Evolutionary conservation across 2,329 filamentous ascomycete species (phyloP).

Genomic region (Drechslerella stenobrocha): DNA sequence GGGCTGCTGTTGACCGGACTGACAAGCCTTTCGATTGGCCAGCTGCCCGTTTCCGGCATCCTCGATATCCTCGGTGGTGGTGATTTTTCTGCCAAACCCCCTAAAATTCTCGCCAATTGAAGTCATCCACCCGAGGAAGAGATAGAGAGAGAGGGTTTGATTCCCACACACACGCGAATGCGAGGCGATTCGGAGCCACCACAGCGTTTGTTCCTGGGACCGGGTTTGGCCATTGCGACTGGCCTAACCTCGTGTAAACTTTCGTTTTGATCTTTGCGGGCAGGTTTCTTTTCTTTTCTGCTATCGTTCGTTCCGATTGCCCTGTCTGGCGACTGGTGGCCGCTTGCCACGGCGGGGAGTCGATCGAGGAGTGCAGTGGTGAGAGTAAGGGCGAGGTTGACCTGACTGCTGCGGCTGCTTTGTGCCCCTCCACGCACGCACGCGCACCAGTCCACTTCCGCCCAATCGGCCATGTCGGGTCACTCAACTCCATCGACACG

Average conservation of each 20-base stretch:
- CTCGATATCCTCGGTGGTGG: slow-evolving; percentile 1
- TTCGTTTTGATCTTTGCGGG: slow-evolving; percentile 15
- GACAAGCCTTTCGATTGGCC: slow-evolving; percentile 10
- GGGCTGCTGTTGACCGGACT: slow-evolving; percentile 4
- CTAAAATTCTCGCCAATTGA: slow-evolving; percentile 48
- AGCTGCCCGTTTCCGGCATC: background rate
- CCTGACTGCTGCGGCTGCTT: slow-evolving; percentile 24
- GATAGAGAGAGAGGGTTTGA: slow-evolving; percentile 16
- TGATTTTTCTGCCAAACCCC: slow-evolving; percentile 10
- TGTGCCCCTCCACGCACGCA: slow-evolving; percentile 34
- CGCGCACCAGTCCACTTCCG: too few species aligned
- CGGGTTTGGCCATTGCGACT: slow-evolving; percentile 47
- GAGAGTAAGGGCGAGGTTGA: slow-evolving; percentile 12
- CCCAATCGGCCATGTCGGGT: slow-evolving; percentile 49
- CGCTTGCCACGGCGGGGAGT: slow-evolving; percentile 6
- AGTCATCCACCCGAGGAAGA: slow-evolving; percentile 49
- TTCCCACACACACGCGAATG: slow-evolving; percentile 47
- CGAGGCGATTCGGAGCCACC: slow-evolving; percentile 40
- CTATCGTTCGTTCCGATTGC: slow-evolving; percentile 44
- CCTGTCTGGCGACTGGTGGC: slow-evolving; percentile 27
- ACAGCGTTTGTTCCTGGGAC: slow-evolving; percentile 36
- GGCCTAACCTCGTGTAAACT: slow-evolving; percentile 43
- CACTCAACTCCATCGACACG: slow-evolving; percentile 49
- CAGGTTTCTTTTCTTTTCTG: slow-evolving; percentile 15
- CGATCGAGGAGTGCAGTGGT: slow-evolving; percentile 30